A percentile compares a stretch with the other conserved stretches of the same genome.
Evolutionary conservation across 768 basidiomycete genomes (phyloP).

Genomic region (Suillus fuscotomentosus): DNA sequence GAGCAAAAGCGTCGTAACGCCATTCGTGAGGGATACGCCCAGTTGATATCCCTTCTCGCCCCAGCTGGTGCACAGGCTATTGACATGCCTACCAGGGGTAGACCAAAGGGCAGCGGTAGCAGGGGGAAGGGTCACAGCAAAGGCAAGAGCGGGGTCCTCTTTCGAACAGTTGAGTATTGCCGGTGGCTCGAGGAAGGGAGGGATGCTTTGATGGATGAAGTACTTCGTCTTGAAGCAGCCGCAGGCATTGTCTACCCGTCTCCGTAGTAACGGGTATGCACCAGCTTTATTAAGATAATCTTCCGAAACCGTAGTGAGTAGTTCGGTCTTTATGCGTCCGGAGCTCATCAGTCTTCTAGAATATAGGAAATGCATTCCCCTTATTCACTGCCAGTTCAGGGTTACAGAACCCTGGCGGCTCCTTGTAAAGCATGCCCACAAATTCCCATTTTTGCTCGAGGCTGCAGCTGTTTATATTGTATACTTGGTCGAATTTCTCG

Average conservation of each 20-base stretch:
- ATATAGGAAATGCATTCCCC: background rate
- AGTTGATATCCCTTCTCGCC: conserved; percentile 77
- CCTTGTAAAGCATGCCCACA: background rate
- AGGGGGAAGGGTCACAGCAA: conserved; percentile 67
- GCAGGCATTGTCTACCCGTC: conserved; percentile 44
- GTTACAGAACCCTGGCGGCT: background rate
- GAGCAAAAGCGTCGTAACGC: conserved; percentile 93
- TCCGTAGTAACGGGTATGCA: background rate
- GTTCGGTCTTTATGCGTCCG: too few relatives aligned
- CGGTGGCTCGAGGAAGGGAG: conserved; percentile 84
- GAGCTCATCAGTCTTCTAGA: conserved; percentile 1
- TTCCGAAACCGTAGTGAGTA: background rate
- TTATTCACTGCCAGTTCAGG: background rate
- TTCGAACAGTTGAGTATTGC: conserved; percentile 84
- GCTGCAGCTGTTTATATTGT: background rate
- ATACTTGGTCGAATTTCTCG: background rate
- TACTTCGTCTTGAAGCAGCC: conserved; percentile 62
- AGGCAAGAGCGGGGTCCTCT: conserved; percentile 88
- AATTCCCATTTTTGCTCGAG: too few relatives aligned
- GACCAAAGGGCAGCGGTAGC: conserved; percentile 76
- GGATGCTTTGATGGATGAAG: conserved; percentile 67
- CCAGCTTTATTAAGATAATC: background rate
- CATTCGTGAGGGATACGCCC: conserved; percentile 87
- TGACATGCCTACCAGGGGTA: conserved; percentile 72
- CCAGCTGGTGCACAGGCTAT: conserved; percentile 73